A percentile compares a stretch with the other conserved stretches of the same genome.
Conservation (phyloP, 495 filamentous ascomycete species). For the Penicillium dipodomyicola region DNA sequence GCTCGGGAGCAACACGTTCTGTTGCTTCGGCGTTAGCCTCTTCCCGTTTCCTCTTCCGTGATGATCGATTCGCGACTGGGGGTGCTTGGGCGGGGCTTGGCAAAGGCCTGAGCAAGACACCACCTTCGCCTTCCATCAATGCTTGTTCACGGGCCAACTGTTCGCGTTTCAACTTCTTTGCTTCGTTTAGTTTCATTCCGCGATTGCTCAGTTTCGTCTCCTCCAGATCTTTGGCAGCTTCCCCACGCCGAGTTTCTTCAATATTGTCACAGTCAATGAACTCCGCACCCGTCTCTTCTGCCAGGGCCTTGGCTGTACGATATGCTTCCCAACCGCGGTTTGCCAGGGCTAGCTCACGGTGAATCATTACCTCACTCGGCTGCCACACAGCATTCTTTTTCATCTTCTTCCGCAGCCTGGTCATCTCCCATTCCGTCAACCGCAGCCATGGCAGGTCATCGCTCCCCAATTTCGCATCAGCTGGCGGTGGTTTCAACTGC, state of each 20-base stretch:
- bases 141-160: constrained; percentile 61
- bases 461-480: constrained; percentile 70
- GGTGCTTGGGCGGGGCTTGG: constrained; percentile 17
- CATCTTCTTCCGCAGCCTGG: constrained; percentile 88
- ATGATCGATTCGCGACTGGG: constrained; percentile 22
- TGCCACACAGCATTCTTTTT: constrained; percentile 98
- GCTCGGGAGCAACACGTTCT: not conserved
- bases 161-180: constrained; percentile 86
- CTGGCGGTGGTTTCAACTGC: constrained; percentile 71
- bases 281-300: constrained; percentile 62
- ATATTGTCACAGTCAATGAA: constrained; percentile 59
- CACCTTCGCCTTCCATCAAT: constrained; percentile 40
- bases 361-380: constrained; percentile 94
- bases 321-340: constrained; percentile 78
- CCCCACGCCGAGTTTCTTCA: constrained; percentile 46
- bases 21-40: constrained; percentile 13
- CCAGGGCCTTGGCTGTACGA: constrained; percentile 62
- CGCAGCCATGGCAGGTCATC: constrained; percentile 84
- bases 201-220: constrained; percentile 66
- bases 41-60: constrained; percentile 31
- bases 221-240: constrained; percentile 46
- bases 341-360: constrained; percentile 73
- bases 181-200: constrained; percentile 89
- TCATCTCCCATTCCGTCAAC: constrained; percentile 88
- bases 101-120: constrained; percentile 4